Base-by-base conservation (phyloP, 1,139 yeast species). In the Suhomyces ambrosiae region DNA sequence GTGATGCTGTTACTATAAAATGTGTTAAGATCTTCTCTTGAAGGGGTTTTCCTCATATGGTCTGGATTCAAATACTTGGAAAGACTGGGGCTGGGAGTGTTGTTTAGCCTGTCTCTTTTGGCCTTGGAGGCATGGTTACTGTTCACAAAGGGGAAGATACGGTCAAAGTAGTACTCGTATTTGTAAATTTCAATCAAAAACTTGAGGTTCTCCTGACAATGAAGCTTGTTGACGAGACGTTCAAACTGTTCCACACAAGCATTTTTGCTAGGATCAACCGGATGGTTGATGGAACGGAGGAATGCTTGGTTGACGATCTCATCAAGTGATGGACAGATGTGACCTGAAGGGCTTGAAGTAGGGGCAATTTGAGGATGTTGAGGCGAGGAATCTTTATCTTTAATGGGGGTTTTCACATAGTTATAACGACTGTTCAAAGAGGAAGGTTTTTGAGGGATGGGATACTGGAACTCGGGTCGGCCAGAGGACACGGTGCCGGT, bases 101-200 rank as follows among this genome's bases (percentile, higher is more conserved):
- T 44, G 40, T 53, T 53, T 25, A 53, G 43, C 10, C 56, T 33
- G 15, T 46, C 43, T 10, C 36, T 27, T 22, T 35, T 28, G 13
- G 19, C 13, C n/a, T 31, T 23, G 11, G 35, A 14, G 12, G 39
- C 26, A 10, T 25, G 23, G 25, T 39, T 29, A 32, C 43, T 12
- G 40, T 28, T 33, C 16, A 28, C 30, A 4, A 35, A 23, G 2
- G 56, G 54, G 35, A 47, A 44, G 13, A 58, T 44, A 23, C 53
- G 50, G 33, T 57, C 62, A 44, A 53, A 63, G 44, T 50, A 56
- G 48, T 56, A 51, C 33, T 58, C 60, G 51, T 74, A 74, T 36
- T 66, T 68, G 53, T 60, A 72, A 12, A 74, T 68, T 38, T 71
- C 74, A 5, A 74, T 60, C 27, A 75, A 53, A 45, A 75, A 75